Base-by-base conservation (phyloP, 352 stramenopile genomes). In the Globisporangium echinulatum region DNA sequence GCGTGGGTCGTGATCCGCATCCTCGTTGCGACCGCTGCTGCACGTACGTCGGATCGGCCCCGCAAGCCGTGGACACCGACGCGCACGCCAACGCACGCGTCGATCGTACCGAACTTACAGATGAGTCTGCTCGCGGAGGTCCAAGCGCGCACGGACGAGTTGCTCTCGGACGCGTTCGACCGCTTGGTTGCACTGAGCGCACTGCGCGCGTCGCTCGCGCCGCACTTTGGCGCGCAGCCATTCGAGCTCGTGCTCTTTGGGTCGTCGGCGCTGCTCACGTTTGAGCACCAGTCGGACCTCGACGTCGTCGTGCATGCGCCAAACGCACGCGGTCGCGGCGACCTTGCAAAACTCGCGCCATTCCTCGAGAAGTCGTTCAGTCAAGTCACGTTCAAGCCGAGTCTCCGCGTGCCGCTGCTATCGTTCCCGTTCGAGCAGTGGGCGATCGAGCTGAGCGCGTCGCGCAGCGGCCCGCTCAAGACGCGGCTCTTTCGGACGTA, bases 261-360 rank as follows among this genome's bases (percentile, higher is more conserved):
- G 0, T 92, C 83, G 13, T 90, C 83, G 39, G 72, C 69, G 3
- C 56, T 92, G 40, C 63, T 92, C 6, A 90, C 79, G 5, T 91
- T 91, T 64, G 83, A 92, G 54, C 73, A 82, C 15, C 72, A 90
- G 50, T 92, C 83, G 0, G 83, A 92, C 66, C 58, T 92, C 11
- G 83, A 91, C 55, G 68, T 90, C 9, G 78, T 90, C 64, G 46
- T 69, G 8, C 39, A 54, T 6, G 53, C 58, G 8, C 4, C 63
- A 52, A 50, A 62, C 62, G 10, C 59, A 46, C 39, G 57, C 44
- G 11, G 5, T 6, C 1, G 7, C 7, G 67, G 68, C 3, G 66
- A 62, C 37, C 52, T 85, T 37, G 63, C 71, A 42, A 54, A 54
- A 7, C 75, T 85, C 33, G 68, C 73, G 11, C 54, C 70, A 40